These are phyloP conservation scores for Gnomoniopsis sp. DNA, from an alignment of 2,329 filamentous ascomycete genomes.

Conservation along the genomic window DNA sequence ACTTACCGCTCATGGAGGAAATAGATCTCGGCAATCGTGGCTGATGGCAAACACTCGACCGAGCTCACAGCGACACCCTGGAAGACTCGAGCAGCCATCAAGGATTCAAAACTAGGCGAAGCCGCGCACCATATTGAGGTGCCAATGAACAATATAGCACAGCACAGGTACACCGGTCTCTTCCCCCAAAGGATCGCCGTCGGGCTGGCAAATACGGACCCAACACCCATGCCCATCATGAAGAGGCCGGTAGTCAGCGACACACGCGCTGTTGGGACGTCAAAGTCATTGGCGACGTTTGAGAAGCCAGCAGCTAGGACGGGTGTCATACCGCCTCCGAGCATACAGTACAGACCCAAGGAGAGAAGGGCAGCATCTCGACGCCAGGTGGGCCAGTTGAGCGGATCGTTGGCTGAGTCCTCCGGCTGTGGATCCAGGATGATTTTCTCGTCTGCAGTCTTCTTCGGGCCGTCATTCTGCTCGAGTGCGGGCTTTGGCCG, in stretches of 20 bases:
- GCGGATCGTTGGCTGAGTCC: constrained; percentile 82
- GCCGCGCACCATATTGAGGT: constrained; percentile 81
- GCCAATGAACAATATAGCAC: constrained; percentile 72
- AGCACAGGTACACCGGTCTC: constrained; percentile 79
- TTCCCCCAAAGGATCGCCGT: constrained; percentile 92
- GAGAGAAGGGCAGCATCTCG: constrained; percentile 77
- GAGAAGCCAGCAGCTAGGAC: constrained; percentile 87
- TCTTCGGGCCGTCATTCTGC: constrained; percentile 48
- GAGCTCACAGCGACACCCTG: constrained; percentile 86
- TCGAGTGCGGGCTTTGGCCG: constrained; percentile 26
- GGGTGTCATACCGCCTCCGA: constrained; percentile 90
- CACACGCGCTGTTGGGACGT: constrained; percentile 67
- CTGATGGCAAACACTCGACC: constrained; percentile 87
- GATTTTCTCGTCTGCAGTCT: constrained; percentile 75
- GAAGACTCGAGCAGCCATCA: constrained; percentile 79
- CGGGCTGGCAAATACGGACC: constrained; percentile 79
- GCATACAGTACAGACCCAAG: constrained; percentile 86
- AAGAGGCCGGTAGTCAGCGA: constrained; percentile 87
- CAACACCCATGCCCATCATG: constrained; percentile 89
- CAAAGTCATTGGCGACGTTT: constrained; percentile 64
- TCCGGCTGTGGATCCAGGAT: constrained; percentile 91
- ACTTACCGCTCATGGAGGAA: constrained; percentile 77
- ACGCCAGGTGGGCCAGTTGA: constrained; percentile 86
- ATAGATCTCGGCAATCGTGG: constrained; percentile 94
- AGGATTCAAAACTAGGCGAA: constrained; percentile 76